phyloP scores from a whole-genome alignment of 2,329 filamentous ascomycete species.

The Trichophyton rubrum region DNA sequence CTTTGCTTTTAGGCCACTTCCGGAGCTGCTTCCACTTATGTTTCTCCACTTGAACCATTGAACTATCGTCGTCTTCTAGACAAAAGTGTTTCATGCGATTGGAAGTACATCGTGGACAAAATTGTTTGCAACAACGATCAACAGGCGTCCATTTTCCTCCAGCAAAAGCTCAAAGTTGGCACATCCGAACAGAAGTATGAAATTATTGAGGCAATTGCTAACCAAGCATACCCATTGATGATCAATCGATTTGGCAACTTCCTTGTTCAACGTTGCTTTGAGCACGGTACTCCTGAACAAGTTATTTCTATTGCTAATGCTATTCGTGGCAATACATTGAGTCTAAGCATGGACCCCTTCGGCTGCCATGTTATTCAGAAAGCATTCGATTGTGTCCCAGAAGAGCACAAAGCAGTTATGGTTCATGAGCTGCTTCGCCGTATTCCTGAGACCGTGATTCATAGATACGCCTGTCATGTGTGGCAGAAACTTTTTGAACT shows the following conservation, averaged over 20 bases:
- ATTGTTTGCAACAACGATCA: slow-evolving; percentile 99
- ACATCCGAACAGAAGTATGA: slow-evolving; percentile 93
- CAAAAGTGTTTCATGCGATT: slow-evolving; percentile 93
- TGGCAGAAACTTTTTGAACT: slow-evolving; percentile 99
- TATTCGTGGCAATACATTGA: slow-evolving; percentile 87
- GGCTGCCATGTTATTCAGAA: slow-evolving; percentile 98
- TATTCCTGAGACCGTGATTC: slow-evolving; percentile 95
- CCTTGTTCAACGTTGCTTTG: slow-evolving; percentile 94
- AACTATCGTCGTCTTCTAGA: slow-evolving; percentile 94
- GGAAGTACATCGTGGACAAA: slow-evolving; percentile 99
- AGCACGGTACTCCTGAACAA: slow-evolving; percentile 90
- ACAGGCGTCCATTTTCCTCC: slow-evolving; percentile 95
- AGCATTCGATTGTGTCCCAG: slow-evolving; percentile 92
- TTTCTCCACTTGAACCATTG: slow-evolving; percentile 77
- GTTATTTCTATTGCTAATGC: slow-evolving; percentile 88
- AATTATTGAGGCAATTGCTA: slow-evolving; percentile 91
- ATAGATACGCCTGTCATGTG: slow-evolving; percentile 96
- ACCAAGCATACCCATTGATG: slow-evolving; percentile 91
- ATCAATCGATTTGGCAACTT: slow-evolving; percentile 98
- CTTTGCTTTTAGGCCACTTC: slow-evolving; percentile 33
- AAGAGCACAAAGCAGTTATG: slow-evolving; percentile 97
- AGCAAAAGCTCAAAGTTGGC: slow-evolving; percentile 96
- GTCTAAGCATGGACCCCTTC: slow-evolving; percentile 95
- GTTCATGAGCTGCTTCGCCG: slow-evolving; percentile 91
- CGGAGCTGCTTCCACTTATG: slow-evolving; percentile 58